Base-by-base conservation (phyloP, 2,329 filamentous ascomycete species). In the Fusarium luffae region DNA sequence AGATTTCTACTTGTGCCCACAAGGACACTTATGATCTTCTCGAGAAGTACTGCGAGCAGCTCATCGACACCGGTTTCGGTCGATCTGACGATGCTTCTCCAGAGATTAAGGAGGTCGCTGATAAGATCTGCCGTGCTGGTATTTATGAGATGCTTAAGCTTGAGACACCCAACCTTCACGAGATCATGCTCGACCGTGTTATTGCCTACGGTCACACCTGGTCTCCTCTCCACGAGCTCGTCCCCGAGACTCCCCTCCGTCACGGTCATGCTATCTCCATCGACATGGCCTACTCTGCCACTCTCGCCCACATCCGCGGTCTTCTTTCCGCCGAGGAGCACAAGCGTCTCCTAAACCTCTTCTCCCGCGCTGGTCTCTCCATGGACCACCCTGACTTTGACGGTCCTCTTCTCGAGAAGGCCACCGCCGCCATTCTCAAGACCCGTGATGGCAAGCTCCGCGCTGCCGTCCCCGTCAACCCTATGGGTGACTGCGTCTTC, bases 201-300 rank as follows among this genome's bases (percentile, higher is more conserved):
- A 92, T 93, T 77, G 90, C 90, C 3, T 93, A 92, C 71, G 90
- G 90, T 1, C 90, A 93, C 76, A 92, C 90, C 81, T 92, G 90
- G 90, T 92, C 89, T 6, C 90, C 90, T 21, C 83, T 92, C 8
- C 89, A 92, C 75, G 90, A 93, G 78, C 85, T 93, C 12, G 84
- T 90, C 0, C 90, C 90, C 1, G 85, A 90, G 52, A 88, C 89
- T 0, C 90, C 90, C 1, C 85, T 92, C 44, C 88, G 90, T 43
- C 91, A 93, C 76, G 90, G 90, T 5, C 90, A 93, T 75, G 90
- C 90, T 69, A 92, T 93, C 71, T 90, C 88, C 4, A 91, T 92
- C 66, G 90, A 92, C 76, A 93, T 93, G 90, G 90, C 90, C 0
- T 93, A 90, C 79, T 91, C 89, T 1, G 90, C 90, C 0, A 92